phyloP scores from a whole-genome alignment of 139 green algal genomes.

The Spirogloea muscicola region DNA sequence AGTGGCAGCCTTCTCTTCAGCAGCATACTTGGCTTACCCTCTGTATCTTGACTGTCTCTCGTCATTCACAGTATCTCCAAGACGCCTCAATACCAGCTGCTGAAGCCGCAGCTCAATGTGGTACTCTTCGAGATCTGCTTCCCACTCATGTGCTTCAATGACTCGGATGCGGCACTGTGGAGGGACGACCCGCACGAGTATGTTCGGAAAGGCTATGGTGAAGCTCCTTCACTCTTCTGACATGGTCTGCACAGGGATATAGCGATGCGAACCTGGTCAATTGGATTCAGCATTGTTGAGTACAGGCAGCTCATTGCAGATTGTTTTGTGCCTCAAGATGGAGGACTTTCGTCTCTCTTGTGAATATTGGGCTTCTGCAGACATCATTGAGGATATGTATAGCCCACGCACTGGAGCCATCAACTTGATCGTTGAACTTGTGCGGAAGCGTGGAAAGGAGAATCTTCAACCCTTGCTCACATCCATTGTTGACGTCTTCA shows the following conservation, averaged over 20 bases:
- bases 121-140: constrained; percentile 77
- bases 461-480: constrained; percentile 21
- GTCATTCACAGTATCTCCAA: constrained; percentile 43
- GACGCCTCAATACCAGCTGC: constrained; percentile 63
- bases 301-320: too few relatives aligned
- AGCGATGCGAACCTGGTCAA: too few relatives aligned
- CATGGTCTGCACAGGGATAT: too few relatives aligned
- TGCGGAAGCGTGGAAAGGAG: constrained; percentile 31
- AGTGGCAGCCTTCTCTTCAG: too few relatives aligned
- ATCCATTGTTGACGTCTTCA: constrained; percentile 36
- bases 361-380: constrained; percentile 48
- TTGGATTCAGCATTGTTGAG: too few relatives aligned
- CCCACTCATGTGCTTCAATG: constrained; percentile 84
- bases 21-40: too few relatives aligned
- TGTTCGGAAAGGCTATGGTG: constrained; percentile 73
- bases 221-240: too few relatives aligned
- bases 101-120: constrained; percentile 70
- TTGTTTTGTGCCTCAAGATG: too few relatives aligned
- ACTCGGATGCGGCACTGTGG: constrained; percentile 86
- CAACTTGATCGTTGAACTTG: constrained; percentile 76
- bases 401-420: constrained; percentile 79
- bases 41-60: too few relatives aligned
- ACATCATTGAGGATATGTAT: constrained; percentile 98
- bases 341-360: too few relatives aligned
- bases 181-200: constrained; percentile 94